A percentile compares a stretch with the other conserved stretches of the same genome.
These are phyloP conservation scores for Microdochium bolleyi DNA, from an alignment of 2,329 filamentous ascomycete species.

Conservation along the genomic window DNA sequence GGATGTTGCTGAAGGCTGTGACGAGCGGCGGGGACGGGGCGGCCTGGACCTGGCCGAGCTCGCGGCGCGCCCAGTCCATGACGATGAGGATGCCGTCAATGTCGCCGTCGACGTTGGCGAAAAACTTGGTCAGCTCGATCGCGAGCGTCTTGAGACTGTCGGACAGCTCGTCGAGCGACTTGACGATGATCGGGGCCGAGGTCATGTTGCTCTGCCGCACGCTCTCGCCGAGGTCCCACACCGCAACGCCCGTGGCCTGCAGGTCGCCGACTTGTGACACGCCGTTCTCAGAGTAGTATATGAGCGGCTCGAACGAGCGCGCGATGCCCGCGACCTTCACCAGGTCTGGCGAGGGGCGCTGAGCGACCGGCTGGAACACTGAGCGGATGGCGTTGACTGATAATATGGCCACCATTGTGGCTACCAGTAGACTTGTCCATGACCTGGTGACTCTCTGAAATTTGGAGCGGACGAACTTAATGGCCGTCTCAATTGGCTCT, in stretches of 20 bases:
- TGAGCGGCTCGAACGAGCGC: constrained; percentile 86
- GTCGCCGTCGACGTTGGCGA: constrained; percentile 87
- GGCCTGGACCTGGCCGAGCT: constrained; percentile 63
- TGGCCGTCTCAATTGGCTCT: constrained; percentile 70
- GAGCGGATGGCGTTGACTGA: constrained; percentile 57
- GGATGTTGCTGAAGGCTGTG: constrained; percentile 73
- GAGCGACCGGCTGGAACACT: constrained; percentile 59
- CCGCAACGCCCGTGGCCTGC: constrained; percentile 84
- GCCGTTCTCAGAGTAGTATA: constrained; percentile 89
- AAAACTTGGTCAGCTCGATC: constrained; percentile 82
- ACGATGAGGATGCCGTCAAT: constrained; percentile 87
- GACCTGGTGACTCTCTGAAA: constrained; percentile 58
- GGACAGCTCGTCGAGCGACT: constrained; percentile 76
- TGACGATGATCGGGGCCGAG: constrained; percentile 76
- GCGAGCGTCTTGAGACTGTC: constrained; percentile 80
- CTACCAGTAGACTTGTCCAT: constrained; percentile 58
- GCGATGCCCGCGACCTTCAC: constrained; percentile 87
- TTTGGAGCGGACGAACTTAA: constrained; percentile 54
- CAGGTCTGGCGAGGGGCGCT: constrained; percentile 69
- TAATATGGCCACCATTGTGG: constrained; percentile 53
- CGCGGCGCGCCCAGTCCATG: constrained; percentile 92
- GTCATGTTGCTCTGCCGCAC: constrained; percentile 87
- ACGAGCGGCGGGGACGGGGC: constrained; percentile 56
- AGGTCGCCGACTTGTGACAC: constrained; percentile 79
- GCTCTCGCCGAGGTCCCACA: constrained; percentile 91